Conservation (phyloP, 2,329 filamentous ascomycete genomes). For the Trichoderma semiorbis region DNA sequence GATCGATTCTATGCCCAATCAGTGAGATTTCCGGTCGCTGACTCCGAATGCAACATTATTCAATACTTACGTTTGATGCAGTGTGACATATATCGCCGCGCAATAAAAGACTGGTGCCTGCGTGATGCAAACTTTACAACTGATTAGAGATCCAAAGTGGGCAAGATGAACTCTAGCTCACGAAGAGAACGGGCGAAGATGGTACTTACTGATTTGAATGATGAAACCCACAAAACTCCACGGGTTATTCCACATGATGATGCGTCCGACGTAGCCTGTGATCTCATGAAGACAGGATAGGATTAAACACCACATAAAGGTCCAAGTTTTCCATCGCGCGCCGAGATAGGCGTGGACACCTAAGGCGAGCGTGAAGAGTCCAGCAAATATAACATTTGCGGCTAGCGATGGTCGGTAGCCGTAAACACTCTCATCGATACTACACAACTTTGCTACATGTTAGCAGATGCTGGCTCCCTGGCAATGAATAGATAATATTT, state of each 20-base stretch:
- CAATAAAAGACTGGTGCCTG: not conserved
- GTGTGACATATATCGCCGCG: not conserved
- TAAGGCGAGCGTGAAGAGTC: not conserved
- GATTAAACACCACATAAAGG: not conserved
- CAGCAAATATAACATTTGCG: not conserved
- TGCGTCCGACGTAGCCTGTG: not conserved
- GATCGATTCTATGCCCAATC: not conserved
- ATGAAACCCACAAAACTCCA: not conserved
- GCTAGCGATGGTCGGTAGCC: not conserved
- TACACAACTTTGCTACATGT: not conserved
- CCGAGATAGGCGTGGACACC: not conserved
- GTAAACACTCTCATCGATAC: not conserved
- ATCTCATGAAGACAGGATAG: not conserved
- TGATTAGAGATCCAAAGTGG: not conserved
- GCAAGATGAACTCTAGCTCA: not conserved
- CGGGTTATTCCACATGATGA: not conserved
- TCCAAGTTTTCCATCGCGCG: not conserved
- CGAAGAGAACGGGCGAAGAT: not conserved
- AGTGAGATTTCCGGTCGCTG: not conserved
- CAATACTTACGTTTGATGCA: not conserved
- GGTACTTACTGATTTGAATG: not conserved
- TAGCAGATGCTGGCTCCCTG: not conserved
- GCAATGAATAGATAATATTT: not conserved
- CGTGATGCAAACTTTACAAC: not conserved
- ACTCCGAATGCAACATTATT: not conserved